Percentiles rank a stretch among this genome's conserved stretches.
These are phyloP conservation scores for Fraxinus platypoda DNA, from an alignment of 305 asterid genomes.

Conservation along the genomic window DNA sequence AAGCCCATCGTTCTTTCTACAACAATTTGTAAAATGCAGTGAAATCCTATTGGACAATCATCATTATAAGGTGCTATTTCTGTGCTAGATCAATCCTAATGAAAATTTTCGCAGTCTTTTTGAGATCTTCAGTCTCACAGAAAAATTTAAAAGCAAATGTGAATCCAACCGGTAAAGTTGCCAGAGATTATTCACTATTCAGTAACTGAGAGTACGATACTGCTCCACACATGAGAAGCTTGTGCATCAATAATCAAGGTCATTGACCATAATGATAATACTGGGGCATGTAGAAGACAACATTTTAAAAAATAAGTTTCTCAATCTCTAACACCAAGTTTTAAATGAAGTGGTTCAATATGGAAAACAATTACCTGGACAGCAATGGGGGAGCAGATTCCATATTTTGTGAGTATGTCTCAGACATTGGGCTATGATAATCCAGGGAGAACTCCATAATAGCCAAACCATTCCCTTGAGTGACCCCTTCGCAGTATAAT, in stretches of 20 bases:
- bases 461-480: conserved; percentile 92
- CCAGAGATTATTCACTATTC: background rate
- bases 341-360: background rate
- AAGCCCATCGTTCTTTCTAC: background rate
- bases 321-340: background rate
- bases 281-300: background rate
- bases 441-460: conserved; percentile 90
- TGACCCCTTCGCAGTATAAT: conserved; percentile 89
- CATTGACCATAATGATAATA: background rate
- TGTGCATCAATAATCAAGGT: background rate
- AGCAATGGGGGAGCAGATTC: conserved; percentile 69
- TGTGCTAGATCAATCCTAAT: background rate
- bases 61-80: background rate
- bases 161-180: background rate
- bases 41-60: background rate
- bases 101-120: background rate
- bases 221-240: background rate
- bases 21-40: background rate
- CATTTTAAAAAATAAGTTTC: background rate
- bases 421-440: conserved; percentile 94
- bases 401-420: conserved; percentile 73
- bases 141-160: background rate
- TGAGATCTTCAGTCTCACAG: background rate
- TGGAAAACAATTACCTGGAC: conserved; percentile 46
- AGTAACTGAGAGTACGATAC: background rate